Conservation (phyloP, 306 rosid genomes). For the Trifolium dubium region DNA sequence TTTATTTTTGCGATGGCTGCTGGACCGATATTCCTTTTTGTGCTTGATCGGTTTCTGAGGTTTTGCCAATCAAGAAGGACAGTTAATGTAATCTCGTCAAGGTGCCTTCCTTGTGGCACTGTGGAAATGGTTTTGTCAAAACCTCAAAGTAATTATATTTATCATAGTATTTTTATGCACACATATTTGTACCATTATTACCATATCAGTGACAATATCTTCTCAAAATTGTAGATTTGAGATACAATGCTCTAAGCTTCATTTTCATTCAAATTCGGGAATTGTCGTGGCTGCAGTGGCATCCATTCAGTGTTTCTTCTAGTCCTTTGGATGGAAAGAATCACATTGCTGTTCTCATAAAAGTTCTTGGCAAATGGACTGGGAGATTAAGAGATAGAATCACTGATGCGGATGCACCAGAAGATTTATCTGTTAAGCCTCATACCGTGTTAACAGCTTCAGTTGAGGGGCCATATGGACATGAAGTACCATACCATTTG, state of each 20-base stretch:
- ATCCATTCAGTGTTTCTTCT: constrained; percentile 95
- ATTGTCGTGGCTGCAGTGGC: constrained; percentile 93
- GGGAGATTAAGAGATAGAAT: constrained; percentile 55
- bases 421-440: constrained; percentile 42
- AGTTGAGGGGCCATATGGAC: constrained; percentile 97
- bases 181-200: background rate
- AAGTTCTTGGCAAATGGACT: constrained; percentile 95
- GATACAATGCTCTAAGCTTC: constrained; percentile 93
- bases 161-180: constrained; percentile 8
- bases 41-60: constrained; percentile 88
- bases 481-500: constrained; percentile 84
- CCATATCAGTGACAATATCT: constrained; percentile 37
- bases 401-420: constrained; percentile 44
- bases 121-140: constrained; percentile 84
- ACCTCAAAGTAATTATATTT: constrained; percentile 67
- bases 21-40: constrained; percentile 78
- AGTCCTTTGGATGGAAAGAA: constrained; percentile 90
- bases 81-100: constrained; percentile 75
- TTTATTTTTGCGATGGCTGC: constrained; percentile 70
- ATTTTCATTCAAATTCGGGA: constrained; percentile 86
- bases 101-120: constrained; percentile 84
- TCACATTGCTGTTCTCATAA: constrained; percentile 78
- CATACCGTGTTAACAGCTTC: constrained; percentile 60
- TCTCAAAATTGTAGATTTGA: constrained; percentile 57
- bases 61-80: constrained; percentile 81